Percentiles rank a stretch among this genome's conserved stretches.
Evolutionary conservation across 2,329 filamentous ascomycete genomes (phyloP).

Genomic region (Cyanodermella asteris): DNA sequence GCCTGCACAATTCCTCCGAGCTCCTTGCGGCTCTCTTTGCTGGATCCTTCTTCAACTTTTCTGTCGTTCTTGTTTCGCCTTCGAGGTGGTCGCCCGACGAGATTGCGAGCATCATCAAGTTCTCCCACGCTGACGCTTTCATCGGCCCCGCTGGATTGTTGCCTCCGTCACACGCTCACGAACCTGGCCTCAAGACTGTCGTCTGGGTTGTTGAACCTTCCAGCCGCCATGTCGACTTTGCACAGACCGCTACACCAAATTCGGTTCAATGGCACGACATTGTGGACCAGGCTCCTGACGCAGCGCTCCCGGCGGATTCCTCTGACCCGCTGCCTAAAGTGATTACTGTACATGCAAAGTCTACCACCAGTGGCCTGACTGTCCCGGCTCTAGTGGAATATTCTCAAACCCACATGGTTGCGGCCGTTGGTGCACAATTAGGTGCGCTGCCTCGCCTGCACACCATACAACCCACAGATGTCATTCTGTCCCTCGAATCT

Average conservation of each 20-base stretch:
- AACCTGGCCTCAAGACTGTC: slow-evolving; percentile 50
- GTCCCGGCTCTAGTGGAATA: slow-evolving; percentile 22
- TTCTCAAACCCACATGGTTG: slow-evolving; percentile 46
- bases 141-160: slow-evolving; percentile 73
- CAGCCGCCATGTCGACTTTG: slow-evolving; percentile 87
- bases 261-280: slow-evolving; percentile 86
- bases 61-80: not conserved
- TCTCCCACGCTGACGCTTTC: slow-evolving; percentile 56
- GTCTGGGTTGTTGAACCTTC: slow-evolving; percentile 88
- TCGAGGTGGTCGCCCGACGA: slow-evolving; percentile 30
- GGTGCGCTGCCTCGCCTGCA: slow-evolving; percentile 54
- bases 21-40: slow-evolving; percentile 59
- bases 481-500: slow-evolving; percentile 67
- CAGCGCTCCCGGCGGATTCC: slow-evolving; percentile 37
- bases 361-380: slow-evolving; percentile 23
- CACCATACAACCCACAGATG: slow-evolving; percentile 49
- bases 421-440: slow-evolving; percentile 61
- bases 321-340: slow-evolving; percentile 23
- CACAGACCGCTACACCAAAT: too few relatives aligned
- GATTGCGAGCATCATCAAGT: slow-evolving; percentile 49
- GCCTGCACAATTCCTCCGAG: slow-evolving; percentile 83
- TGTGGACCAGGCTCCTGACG: slow-evolving; percentile 49
- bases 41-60: slow-evolving; percentile 13
- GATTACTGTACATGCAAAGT: slow-evolving; percentile 44
- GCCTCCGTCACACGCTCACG: slow-evolving; percentile 54